Conservation (phyloP, 2,329 filamentous ascomycete genomes). For the Fusarium pseudocircinatum region DNA sequence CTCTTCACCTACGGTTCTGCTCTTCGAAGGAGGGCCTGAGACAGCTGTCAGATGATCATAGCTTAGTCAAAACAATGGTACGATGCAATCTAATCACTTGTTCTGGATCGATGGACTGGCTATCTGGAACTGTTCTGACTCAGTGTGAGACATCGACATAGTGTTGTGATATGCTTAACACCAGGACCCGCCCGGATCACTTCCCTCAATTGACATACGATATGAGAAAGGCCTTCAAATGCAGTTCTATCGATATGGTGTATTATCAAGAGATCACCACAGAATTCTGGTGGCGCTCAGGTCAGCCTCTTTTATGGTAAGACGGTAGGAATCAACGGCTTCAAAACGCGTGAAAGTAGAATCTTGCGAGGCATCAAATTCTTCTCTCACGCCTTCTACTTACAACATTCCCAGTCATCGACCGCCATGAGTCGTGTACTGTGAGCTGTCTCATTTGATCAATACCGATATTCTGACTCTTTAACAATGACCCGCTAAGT, state of each 20-base stretch:
- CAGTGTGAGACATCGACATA: background rate
- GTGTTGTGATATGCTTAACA: background rate
- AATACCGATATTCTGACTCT: background rate
- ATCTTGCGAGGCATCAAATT: background rate
- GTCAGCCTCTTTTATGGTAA: background rate
- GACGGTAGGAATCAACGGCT: background rate
- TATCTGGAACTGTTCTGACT: background rate
- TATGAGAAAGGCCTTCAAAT: background rate
- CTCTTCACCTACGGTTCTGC: background rate
- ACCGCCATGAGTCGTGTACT: background rate
- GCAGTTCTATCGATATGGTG: background rate
- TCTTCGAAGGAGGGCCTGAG: background rate
- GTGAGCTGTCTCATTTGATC: background rate
- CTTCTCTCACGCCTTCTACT: background rate
- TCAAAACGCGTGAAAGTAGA: background rate
- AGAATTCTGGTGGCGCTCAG: background rate
- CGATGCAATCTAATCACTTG: background rate
- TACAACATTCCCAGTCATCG: background rate
- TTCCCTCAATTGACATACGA: background rate
- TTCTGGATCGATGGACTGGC: background rate
- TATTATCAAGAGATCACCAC: background rate
- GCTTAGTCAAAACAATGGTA: background rate
- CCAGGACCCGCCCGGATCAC: background rate
- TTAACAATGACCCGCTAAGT: background rate
- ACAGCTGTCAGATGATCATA: background rate